Evolutionary conservation across 371 early-diverging fungal genomes (phyloP).

Genomic region (Mucor velutinosus): DNA sequence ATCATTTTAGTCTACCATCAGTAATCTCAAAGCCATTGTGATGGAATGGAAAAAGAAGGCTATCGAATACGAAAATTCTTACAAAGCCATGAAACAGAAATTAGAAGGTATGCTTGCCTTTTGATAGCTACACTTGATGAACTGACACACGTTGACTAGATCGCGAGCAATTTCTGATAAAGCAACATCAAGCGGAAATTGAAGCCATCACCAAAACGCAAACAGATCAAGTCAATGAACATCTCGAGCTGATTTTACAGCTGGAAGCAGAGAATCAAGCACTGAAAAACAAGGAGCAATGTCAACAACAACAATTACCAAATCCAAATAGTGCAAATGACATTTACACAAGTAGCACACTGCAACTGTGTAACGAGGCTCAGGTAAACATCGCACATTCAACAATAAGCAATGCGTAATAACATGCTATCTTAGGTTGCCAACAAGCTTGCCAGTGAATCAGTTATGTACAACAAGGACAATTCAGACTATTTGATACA

Average conservation of each 20-base stretch:
- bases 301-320: constrained; percentile 2
- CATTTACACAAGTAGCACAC: constrained; percentile 10
- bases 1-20: constrained; percentile 14
- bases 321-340: background rate
- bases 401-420: background rate
- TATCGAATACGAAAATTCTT: constrained; percentile 12
- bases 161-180: constrained; percentile 18
- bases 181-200: constrained; percentile 24
- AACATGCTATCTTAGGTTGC: constrained; percentile 8
- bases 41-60: constrained; percentile 29
- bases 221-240: constrained; percentile 18
- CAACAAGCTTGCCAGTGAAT: constrained; percentile 7
- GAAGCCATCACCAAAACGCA: constrained; percentile 18
- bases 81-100: constrained; percentile 2
- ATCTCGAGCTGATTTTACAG: constrained; percentile 16
- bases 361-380: constrained; percentile 19
- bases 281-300: background rate
- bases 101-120: constrained; percentile 4
- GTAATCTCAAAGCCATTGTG: constrained; percentile 19
- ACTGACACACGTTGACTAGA: background rate
- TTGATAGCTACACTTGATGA: background rate
- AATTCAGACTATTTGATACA: constrained; percentile 20
- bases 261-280: constrained; percentile 19
- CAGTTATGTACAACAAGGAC: background rate
- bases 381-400: constrained; percentile 15